Percentiles rank a stretch among this genome's conserved stretches.
Conservation (phyloP, 805 yeast species). For the Kuraishia ogatae region DNA sequence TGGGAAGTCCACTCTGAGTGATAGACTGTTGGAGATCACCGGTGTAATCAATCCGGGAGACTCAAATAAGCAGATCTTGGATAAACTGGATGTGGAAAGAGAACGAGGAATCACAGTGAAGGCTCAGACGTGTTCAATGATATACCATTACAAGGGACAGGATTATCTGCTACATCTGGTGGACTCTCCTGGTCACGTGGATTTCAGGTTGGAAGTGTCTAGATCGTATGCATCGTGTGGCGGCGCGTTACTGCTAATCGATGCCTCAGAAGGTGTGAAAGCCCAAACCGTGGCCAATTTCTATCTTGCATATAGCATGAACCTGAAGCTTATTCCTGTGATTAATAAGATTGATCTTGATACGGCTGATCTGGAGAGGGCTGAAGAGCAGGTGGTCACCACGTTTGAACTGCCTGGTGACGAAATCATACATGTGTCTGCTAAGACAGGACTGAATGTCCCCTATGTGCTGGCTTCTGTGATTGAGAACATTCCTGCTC, state of each 20-base stretch:
- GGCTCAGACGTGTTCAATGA: conserved; percentile 95
- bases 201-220: conserved; percentile 87
- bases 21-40: conserved; percentile 77
- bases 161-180: conserved; percentile 86
- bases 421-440: conserved; percentile 79
- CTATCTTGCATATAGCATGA: conserved; percentile 81
- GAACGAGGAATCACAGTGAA: conserved; percentile 96
- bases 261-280: conserved; percentile 94
- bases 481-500: conserved; percentile 74
- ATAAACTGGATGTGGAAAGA: conserved; percentile 86
- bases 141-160: conserved; percentile 55
- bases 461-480: conserved; percentile 74
- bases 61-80: conserved; percentile 74
- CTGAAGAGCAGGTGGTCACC: conserved; percentile 76
- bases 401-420: conserved; percentile 73
- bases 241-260: conserved; percentile 84
- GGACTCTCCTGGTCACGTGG: conserved; percentile 98
- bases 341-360: conserved; percentile 88
- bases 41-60: conserved; percentile 74
- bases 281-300: conserved; percentile 99
- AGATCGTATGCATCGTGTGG: conserved; percentile 94
- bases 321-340: conserved; percentile 74
- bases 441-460: conserved; percentile 83
- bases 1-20: conserved; percentile 83
- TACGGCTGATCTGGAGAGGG: conserved; percentile 73